Evolutionary conservation across 2,329 filamentous ascomycete genomes (phyloP).

Genomic region (Lasiodiplodia citricola): DNA sequence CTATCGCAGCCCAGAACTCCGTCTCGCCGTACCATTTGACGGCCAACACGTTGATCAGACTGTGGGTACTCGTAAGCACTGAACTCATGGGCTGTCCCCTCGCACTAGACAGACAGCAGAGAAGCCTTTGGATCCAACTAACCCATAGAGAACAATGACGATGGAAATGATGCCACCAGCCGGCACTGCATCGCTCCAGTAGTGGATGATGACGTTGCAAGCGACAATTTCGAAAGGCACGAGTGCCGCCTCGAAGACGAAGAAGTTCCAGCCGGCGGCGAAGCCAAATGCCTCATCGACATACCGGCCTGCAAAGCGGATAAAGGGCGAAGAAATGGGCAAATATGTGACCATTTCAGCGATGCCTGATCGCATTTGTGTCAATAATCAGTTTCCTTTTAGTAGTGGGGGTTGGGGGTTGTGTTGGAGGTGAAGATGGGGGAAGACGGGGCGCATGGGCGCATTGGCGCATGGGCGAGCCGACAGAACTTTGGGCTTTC

Average conservation of each 20-base stretch:
- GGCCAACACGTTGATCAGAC: conserved; percentile 71
- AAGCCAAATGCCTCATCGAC: conserved; percentile 78
- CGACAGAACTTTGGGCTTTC: background rate
- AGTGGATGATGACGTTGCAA: conserved; percentile 76
- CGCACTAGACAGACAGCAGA: conserved; percentile 43
- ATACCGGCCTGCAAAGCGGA: conserved; percentile 75
- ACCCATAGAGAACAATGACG: conserved; percentile 68
- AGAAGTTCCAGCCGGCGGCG: conserved; percentile 76
- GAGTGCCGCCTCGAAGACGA: conserved; percentile 70
- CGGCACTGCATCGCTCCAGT: conserved; percentile 69
- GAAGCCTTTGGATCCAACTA: conserved; percentile 50
- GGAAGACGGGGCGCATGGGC: conserved; percentile 32
- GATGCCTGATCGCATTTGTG: conserved; percentile 50
- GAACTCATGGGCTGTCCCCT: conserved; percentile 68
- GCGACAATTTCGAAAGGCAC: conserved; percentile 73
- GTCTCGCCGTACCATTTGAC: conserved; percentile 76
- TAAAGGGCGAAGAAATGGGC: conserved; percentile 78
- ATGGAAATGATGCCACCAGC: conserved; percentile 67
- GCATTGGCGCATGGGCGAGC: background rate
- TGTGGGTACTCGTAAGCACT: conserved; percentile 67
- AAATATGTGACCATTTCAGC: conserved; percentile 80
- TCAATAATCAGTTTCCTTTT: background rate
- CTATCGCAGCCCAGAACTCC: conserved; percentile 77
- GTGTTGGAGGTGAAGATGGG: conserved; percentile 24
- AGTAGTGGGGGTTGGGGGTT: background rate